phyloP scores from a whole-genome alignment of 2,329 filamentous ascomycete genomes.

The Rhexocercosporidium sp. region DNA sequence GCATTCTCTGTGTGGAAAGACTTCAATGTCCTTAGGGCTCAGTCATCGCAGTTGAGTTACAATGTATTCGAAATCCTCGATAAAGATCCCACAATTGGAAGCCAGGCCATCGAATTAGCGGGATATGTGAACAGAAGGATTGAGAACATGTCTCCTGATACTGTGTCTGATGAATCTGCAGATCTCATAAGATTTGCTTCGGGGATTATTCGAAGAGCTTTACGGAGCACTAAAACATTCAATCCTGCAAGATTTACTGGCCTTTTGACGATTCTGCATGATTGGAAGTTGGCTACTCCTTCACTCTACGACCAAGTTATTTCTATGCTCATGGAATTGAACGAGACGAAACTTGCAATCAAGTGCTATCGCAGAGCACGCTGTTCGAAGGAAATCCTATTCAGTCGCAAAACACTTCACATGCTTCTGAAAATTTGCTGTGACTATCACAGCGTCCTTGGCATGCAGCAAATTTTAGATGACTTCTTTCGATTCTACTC shows the following conservation, averaged over 20 bases:
- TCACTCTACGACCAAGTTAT: constrained; percentile 29
- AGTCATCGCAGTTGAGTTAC: constrained; percentile 3
- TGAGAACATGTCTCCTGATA: neutral
- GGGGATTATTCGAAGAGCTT: constrained; percentile 25
- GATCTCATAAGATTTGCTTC: constrained; percentile 29
- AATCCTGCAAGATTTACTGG: constrained; percentile 22
- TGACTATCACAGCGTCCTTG: constrained; percentile 39
- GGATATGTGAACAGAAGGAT: constrained; percentile 24
- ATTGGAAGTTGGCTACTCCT: constrained; percentile 30
- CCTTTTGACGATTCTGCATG: constrained; percentile 30
- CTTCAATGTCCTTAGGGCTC: constrained; percentile 14
- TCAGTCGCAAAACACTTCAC: constrained; percentile 35
- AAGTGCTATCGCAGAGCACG: constrained; percentile 36
- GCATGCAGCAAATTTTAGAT: constrained; percentile 45
- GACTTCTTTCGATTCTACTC: constrained; percentile 43
- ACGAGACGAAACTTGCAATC: constrained; percentile 30
- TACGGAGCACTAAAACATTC: constrained; percentile 27
- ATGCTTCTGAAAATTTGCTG: constrained; percentile 42
- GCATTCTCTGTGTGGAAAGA: constrained; percentile 35
- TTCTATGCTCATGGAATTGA: constrained; percentile 29
- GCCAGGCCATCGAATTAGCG: constrained; percentile 26
- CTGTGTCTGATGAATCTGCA: neutral
- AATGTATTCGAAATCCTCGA: constrained; percentile 28
- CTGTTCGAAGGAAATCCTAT: constrained; percentile 15
- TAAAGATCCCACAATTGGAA: constrained; percentile 21